These are phyloP conservation scores for Apium graveolens DNA, from an alignment of 129 eudicot genomes.

Conservation along the genomic window DNA sequence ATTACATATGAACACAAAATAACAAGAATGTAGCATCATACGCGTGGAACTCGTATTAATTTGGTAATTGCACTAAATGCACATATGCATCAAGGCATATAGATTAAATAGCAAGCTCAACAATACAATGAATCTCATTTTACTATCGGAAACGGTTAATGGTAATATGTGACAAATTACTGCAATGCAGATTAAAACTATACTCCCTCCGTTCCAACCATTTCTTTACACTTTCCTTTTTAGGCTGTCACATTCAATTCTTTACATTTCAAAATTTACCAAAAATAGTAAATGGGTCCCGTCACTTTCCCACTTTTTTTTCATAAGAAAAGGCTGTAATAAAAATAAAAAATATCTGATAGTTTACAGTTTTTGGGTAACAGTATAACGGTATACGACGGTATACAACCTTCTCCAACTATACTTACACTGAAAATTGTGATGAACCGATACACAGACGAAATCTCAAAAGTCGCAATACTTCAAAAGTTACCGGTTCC, in stretches of 20 bases:
- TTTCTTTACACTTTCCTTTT: too few species aligned
- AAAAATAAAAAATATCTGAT: slow-evolving; percentile 15
- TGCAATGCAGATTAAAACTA: background rate
- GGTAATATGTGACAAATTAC: background rate
- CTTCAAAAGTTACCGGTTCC: slow-evolving; percentile 98
- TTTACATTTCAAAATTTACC: too few species aligned
- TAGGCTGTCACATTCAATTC: too few species aligned
- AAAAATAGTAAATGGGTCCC: too few species aligned
- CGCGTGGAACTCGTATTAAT: slow-evolving; percentile 59
- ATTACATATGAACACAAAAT: slow-evolving; percentile 87
- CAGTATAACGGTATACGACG: background rate
- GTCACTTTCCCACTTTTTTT: too few species aligned
- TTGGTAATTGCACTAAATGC: slow-evolving; percentile 90
- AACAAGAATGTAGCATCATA: slow-evolving; percentile 90
- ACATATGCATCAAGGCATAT: slow-evolving; percentile 50
- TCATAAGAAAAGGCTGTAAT: slow-evolving; percentile 90
- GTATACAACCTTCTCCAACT: background rate
- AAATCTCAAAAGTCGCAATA: slow-evolving; percentile 97
- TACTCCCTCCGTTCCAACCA: too few species aligned
- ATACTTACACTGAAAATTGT: slow-evolving; percentile 91
- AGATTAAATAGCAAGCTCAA: background rate
- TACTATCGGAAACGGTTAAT: background rate
- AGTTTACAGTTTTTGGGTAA: background rate
- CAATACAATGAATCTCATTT: background rate
- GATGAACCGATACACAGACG: slow-evolving; percentile 95